A percentile compares a stretch with the other conserved stretches of the same genome.
Evolutionary conservation across 2,329 filamentous ascomycete species (phyloP).

Genomic region (Zymoseptoria brevis): DNA sequence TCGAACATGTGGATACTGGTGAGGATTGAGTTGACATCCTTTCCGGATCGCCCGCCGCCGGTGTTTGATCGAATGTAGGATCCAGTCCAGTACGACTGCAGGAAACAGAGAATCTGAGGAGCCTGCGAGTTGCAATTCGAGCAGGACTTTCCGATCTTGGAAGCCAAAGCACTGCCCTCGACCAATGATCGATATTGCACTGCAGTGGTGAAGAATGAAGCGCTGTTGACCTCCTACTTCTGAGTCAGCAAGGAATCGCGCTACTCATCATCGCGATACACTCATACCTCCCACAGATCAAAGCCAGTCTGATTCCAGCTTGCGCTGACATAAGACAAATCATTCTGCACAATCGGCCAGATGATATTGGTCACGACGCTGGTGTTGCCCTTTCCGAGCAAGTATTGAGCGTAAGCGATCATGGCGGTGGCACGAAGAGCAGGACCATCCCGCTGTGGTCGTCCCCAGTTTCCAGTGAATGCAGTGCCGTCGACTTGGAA

Average conservation of each 20-base stretch:
- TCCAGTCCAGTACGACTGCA: conserved; percentile 66
- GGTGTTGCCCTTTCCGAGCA: conserved; percentile 39
- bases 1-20: conserved; percentile 56
- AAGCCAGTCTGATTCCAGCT: conserved; percentile 57
- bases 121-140: conserved; percentile 55
- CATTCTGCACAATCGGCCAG: conserved; percentile 70
- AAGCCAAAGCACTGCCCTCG: conserved; percentile 60
- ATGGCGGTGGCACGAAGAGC: conserved; percentile 67
- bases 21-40: conserved; percentile 62
- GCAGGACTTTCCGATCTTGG: conserved; percentile 54
- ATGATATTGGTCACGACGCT: conserved; percentile 47
- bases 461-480: conserved; percentile 53
- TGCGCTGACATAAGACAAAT: conserved; percentile 65
- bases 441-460: conserved; percentile 73
- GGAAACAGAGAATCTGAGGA: conserved; percentile 63
- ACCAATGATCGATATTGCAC: conserved; percentile 57
- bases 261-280: not conserved
- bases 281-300: conserved; percentile 63
- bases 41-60: conserved; percentile 54
- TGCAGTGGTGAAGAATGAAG: conserved; percentile 70
- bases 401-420: conserved; percentile 64
- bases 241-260: not conserved
- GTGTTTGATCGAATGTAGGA: conserved; percentile 63
- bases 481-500: conserved; percentile 57
- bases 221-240: conserved; percentile 55